Evolutionary conservation across 2,329 filamentous ascomycete genomes (phyloP), one percentile per base, ranked within the genome.

Genomic region (Orbilia oligospora): DNA sequence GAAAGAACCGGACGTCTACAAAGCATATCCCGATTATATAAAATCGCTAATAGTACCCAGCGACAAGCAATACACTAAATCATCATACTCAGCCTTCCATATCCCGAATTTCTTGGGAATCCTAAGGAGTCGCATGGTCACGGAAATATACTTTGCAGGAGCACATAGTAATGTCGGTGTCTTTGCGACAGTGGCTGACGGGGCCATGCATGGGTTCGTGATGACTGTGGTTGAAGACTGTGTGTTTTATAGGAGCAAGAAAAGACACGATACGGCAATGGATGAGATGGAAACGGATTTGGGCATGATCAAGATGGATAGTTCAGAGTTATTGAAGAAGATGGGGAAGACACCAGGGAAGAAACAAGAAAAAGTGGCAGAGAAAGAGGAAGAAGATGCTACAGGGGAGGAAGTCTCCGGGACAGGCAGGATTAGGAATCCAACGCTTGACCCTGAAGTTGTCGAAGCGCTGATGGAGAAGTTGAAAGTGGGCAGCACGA

Each of bases 151-250:
- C 84, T 89, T 98, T 24, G 97, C 93, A 82, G 96, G 96, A 22
- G 91, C 92, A 53, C 88, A 97, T 61, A 93, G 91, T 51, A 97
- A 98, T 82, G 87, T 97, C 41, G 94, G 94, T 36, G 91, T 98
- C 56, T 94, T 96, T 83, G 95, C 96, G 6, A 97, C 95, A 0
- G 94, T 94, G 2, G 87, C 97, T 80, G 96, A 97, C 83, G 96
- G 95, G 10, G 94, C 93, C 0, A 89, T 92, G 20, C 92, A 97
- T 84, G 96, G 94, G 3, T 90, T 97, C 82, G 87, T 90, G n/a
- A 93, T 97, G 82, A 96, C 92, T 4, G 86, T 98, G 12, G 86
- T 98, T 46, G 91, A 96, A 66, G 94, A 98, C 83, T 97, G 94
- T 84, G 90, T 97, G 70, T 94, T 94, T 10, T 97, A 91, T 82